Evolutionary conservation across 257 asterid species (phyloP).

Genomic region (Lycium barbarum): DNA sequence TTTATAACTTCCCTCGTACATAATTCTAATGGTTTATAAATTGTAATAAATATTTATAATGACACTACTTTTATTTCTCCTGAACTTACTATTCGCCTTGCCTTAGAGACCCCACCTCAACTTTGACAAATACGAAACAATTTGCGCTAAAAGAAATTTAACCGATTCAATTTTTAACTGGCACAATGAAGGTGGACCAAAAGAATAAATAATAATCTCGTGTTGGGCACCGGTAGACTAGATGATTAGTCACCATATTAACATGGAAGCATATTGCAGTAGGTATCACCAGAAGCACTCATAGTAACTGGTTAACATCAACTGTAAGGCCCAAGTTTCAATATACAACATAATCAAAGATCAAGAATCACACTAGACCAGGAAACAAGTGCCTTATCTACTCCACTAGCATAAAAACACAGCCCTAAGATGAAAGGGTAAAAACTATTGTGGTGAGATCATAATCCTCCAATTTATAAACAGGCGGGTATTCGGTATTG

Average conservation of each 20-base stretch:
- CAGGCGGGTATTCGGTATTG: conserved; percentile 28
- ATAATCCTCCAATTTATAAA: conserved; percentile 38
- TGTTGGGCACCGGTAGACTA: neutral
- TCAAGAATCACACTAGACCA: neutral
- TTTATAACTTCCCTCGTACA: neutral
- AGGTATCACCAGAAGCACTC: neutral
- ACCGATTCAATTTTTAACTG: neutral
- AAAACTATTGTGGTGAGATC: neutral
- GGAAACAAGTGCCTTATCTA: conserved; percentile 15
- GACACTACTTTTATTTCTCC: no score
- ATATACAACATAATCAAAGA: conserved; percentile 21
- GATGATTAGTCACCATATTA: conserved; percentile 24
- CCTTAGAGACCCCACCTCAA: neutral
- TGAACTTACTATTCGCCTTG: neutral
- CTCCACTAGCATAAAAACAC: conserved; percentile 32
- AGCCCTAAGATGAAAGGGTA: conserved; percentile 11
- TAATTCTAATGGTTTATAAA: neutral
- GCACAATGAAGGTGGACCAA: neutral
- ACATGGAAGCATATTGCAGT: conserved; percentile 14
- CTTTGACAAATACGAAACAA: neutral
- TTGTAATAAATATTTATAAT: no score
- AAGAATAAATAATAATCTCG: neutral
- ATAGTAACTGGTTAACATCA: neutral
- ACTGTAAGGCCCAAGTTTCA: conserved; percentile 4
- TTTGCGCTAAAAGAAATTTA: neutral